Percentiles rank a stretch among this genome's conserved stretches.
Conservation (phyloP, 2,329 filamentous ascomycete species). For the Domatiomyces globalis region DNA sequence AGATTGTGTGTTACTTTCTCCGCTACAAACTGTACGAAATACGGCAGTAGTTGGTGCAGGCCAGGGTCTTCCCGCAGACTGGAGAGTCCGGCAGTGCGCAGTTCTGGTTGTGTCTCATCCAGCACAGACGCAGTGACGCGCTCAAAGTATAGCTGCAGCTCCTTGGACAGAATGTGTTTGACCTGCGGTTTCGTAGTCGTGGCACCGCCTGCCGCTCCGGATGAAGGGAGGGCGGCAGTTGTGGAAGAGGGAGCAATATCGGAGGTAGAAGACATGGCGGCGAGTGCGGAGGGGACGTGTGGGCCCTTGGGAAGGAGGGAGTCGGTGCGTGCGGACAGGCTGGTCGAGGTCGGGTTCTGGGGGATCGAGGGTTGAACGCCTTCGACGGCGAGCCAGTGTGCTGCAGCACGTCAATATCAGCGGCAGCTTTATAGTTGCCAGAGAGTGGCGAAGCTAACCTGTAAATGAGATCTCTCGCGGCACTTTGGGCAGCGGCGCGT, state of each 20-base stretch:
- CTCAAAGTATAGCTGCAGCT: slow-evolving; percentile 92
- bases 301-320: slow-evolving; percentile 38
- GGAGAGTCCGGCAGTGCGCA: slow-evolving; percentile 71
- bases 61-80: slow-evolving; percentile 81
- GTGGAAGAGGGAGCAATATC: background rate
- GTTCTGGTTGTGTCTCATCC: slow-evolving; percentile 74
- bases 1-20: slow-evolving; percentile 91
- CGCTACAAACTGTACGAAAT: slow-evolving; percentile 90
- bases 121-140: slow-evolving; percentile 82
- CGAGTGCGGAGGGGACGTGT: slow-evolving; percentile 51
- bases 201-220: slow-evolving; percentile 28
- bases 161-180: slow-evolving; percentile 91
- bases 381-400: slow-evolving; percentile 95
- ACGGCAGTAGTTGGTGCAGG: slow-evolving; percentile 86
- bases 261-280: slow-evolving; percentile 41
- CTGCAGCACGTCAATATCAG: slow-evolving; percentile 31
- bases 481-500: slow-evolving; percentile 86
- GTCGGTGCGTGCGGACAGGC: slow-evolving; percentile 80
- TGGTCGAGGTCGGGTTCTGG: slow-evolving; percentile 75
- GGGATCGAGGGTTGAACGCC: slow-evolving; percentile 93
- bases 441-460: slow-evolving; percentile 38
- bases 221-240: background rate
- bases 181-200: slow-evolving; percentile 76
- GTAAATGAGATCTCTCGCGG: slow-evolving; percentile 87
- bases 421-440: background rate